These are phyloP conservation scores for Dactylorhiza incarnata DNA, from an alignment of 106 monocot species.

Conservation along the genomic window DNA sequence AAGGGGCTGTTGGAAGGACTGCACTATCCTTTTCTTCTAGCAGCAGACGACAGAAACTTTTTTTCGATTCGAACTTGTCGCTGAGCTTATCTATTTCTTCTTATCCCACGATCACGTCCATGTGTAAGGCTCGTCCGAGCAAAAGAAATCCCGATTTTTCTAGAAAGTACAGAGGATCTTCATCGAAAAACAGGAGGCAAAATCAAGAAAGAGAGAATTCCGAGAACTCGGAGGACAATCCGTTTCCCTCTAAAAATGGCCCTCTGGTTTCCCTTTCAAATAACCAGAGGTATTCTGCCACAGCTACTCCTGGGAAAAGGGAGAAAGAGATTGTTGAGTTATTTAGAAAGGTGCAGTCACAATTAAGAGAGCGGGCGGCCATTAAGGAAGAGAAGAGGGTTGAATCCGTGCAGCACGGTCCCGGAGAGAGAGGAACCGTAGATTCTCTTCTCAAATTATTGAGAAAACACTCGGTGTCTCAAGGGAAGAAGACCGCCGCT, in stretches of 20 bases:
- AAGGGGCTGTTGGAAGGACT: slow-evolving; percentile 9
- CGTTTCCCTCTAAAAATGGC: slow-evolving; percentile 65
- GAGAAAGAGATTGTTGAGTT: slow-evolving; percentile 87
- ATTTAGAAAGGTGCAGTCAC: slow-evolving; percentile 76
- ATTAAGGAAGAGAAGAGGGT: slow-evolving; percentile 68
- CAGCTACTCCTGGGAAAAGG: slow-evolving; percentile 61
- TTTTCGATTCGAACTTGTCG: background rate
- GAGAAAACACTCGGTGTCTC: slow-evolving; percentile 66
- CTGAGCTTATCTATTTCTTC: slow-evolving; percentile 7
- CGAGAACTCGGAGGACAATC: slow-evolving; percentile 41
- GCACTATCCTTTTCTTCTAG: slow-evolving; percentile 6
- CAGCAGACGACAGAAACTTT: slow-evolving; percentile 2
- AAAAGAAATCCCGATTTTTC: slow-evolving; percentile 74
- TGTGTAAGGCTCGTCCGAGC: slow-evolving; percentile 26
- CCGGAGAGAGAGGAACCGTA: slow-evolving; percentile 65
- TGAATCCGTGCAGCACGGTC: slow-evolving; percentile 42
- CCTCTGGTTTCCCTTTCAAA: slow-evolving; percentile 41
- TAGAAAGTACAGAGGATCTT: slow-evolving; percentile 52
- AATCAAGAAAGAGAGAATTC: slow-evolving; percentile 38
- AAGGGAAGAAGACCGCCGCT: slow-evolving; percentile 27
- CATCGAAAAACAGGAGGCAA: slow-evolving; percentile 47
- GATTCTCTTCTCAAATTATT: slow-evolving; percentile 77
- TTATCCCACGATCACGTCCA: slow-evolving; percentile 8
- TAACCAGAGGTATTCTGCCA: slow-evolving; percentile 49
- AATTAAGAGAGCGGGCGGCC: slow-evolving; percentile 55